phyloP scores from a whole-genome alignment of 2,329 filamentous ascomycete species.

The Ceratocystis papillata region DNA sequence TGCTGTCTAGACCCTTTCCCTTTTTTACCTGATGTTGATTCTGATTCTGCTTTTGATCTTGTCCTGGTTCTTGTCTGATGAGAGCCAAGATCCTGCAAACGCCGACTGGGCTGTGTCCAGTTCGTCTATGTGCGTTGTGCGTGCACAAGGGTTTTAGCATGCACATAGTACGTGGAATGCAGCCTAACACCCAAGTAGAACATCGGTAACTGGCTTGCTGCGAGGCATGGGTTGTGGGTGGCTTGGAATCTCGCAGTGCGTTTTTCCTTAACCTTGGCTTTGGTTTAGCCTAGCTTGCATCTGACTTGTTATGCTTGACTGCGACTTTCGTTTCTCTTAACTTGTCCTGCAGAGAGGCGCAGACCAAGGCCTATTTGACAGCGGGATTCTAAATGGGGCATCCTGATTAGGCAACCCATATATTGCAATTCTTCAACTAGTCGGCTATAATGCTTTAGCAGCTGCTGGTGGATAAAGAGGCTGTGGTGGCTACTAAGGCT shows the following conservation, averaged over 20 bases:
- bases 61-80: not conserved
- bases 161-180: not conserved
- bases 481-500: not conserved
- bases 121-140: not conserved
- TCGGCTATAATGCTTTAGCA: not conserved
- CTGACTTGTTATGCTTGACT: not conserved
- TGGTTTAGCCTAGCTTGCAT: not conserved
- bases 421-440: not conserved
- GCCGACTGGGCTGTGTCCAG: not conserved
- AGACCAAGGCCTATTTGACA: slow-evolving; percentile 1
- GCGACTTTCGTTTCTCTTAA: not conserved
- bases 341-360: slow-evolving; percentile 6
- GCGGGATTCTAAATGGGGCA: not conserved
- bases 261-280: not conserved
- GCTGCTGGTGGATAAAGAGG: not conserved
- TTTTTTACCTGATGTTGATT: not conserved
- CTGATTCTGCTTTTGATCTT: not conserved
- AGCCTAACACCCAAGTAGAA: not conserved
- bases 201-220: not conserved
- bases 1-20: not conserved
- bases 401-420: not conserved
- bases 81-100: slow-evolving; percentile 2
- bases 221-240: not conserved
- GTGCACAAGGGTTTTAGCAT: not conserved
- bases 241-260: not conserved